Percentiles rank a stretch among this genome's conserved stretches.
Conservation (phyloP, 345 rosid genomes). For the Moricandia arvensis region DNA sequence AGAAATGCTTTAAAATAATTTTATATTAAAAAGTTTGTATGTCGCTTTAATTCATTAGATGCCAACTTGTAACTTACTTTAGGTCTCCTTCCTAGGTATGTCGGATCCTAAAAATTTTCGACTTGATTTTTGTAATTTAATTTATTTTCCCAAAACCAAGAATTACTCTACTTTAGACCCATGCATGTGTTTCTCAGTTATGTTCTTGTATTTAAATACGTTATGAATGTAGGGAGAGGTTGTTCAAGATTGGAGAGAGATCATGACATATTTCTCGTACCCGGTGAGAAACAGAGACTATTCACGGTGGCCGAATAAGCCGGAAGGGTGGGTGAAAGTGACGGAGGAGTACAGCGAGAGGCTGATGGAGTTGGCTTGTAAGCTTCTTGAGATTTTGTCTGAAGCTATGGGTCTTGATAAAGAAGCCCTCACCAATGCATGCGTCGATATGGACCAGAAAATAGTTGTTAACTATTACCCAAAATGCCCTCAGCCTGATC, state of each 20-base stretch:
- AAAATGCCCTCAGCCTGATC: conserved; percentile 90
- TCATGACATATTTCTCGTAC: conserved; percentile 86
- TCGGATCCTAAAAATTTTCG: neutral
- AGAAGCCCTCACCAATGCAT: conserved; percentile 75
- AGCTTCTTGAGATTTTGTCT: conserved; percentile 77
- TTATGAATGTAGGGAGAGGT: conserved; percentile 62
- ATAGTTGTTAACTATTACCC: conserved; percentile 88
- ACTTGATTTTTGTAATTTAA: neutral
- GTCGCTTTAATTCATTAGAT: neutral
- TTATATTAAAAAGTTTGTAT: neutral
- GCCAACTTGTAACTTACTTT: neutral
- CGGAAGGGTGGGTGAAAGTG: conserved; percentile 68
- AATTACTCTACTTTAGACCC: neutral
- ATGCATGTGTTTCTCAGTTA: neutral
- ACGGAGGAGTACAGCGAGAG: conserved; percentile 70
- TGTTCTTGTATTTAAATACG: neutral
- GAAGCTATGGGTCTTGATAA: conserved; percentile 88
- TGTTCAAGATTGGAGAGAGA: conserved; percentile 93
- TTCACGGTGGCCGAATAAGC: conserved; percentile 93
- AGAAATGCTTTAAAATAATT: neutral
- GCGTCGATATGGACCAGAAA: conserved; percentile 93
- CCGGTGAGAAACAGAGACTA: conserved; percentile 70
- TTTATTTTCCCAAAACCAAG: neutral
- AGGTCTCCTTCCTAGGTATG: neutral
- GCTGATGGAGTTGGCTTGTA: conserved; percentile 76